A percentile compares a stretch with the other conserved stretches of the same genome.
Conservation (phyloP, 2,329 filamentous ascomycete genomes). For the Aspergillus hortae region DNA sequence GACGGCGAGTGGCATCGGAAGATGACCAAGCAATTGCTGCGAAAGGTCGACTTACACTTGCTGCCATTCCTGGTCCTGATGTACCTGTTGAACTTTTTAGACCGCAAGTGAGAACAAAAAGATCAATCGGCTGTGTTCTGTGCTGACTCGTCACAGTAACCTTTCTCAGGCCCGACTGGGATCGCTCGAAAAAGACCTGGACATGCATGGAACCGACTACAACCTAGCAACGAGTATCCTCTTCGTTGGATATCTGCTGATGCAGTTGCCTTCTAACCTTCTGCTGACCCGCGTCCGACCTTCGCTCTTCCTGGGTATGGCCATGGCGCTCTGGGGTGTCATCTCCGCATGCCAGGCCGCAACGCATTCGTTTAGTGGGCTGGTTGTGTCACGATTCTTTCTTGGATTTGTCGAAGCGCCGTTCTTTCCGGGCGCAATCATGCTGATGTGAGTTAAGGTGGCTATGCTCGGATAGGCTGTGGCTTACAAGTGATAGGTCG, state of each 20-base stretch:
- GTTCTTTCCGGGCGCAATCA: constrained; percentile 61
- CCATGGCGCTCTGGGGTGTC: constrained; percentile 35
- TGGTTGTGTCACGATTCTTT: constrained; percentile 41
- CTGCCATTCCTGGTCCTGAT: constrained; percentile 29
- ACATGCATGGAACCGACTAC: constrained; percentile 55
- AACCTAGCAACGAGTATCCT: constrained; percentile 55
- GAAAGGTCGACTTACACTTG: constrained; percentile 27
- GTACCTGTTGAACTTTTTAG: constrained; percentile 31
- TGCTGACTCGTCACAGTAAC: constrained; percentile 32
- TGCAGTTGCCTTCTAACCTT: constrained; percentile 62
- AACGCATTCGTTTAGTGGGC: constrained; percentile 38
- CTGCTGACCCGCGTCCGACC: constrained; percentile 53
- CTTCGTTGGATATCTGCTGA: constrained; percentile 58
- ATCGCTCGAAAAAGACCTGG: constrained; percentile 51
- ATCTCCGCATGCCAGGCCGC: constrained; percentile 33
- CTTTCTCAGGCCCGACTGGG: constrained; percentile 55
- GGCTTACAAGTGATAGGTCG: constrained; percentile 33
- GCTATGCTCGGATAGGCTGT: too few species aligned
- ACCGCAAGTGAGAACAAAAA: constrained; percentile 21
- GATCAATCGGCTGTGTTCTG: too few species aligned
- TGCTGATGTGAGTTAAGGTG: constrained; percentile 46
- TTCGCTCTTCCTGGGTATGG: constrained; percentile 50
- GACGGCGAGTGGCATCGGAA: constrained; percentile 23
- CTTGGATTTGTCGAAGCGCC: constrained; percentile 38
- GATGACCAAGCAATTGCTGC: constrained; percentile 21